Evolutionary conservation across 2,329 filamentous ascomycete genomes (phyloP).

Genomic region (Coniochaeta sp.): DNA sequence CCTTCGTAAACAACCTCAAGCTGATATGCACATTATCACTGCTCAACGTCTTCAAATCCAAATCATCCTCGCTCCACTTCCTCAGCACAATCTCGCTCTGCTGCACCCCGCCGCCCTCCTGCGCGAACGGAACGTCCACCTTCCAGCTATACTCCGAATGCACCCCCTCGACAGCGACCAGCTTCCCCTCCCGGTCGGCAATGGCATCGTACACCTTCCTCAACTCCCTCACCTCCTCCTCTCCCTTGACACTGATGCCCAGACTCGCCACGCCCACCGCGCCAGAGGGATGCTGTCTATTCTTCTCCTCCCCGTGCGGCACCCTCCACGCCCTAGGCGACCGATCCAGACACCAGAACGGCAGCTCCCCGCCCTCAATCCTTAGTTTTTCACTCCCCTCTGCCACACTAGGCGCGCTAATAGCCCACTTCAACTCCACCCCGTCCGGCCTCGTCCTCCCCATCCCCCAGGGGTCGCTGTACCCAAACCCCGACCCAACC

Average conservation of each 20-base stretch:
- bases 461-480: slow-evolving; percentile 41
- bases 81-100: neutral
- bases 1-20: neutral
- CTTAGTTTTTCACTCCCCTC: neutral
- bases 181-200: neutral
- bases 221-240: slow-evolving; percentile 14
- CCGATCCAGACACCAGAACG: slow-evolving; percentile 61
- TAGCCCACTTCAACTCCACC: slow-evolving; percentile 50
- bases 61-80: neutral
- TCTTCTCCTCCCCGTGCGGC: slow-evolving; percentile 30
- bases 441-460: slow-evolving; percentile 50
- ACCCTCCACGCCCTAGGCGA: slow-evolving; percentile 51
- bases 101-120: too few species aligned
- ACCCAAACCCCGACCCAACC: slow-evolving; percentile 28
- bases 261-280: slow-evolving; percentile 43
- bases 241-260: slow-evolving; percentile 24
- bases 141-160: neutral
- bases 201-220: slow-evolving; percentile 22
- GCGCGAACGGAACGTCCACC: neutral
- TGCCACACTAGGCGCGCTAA: slow-evolving; percentile 35
- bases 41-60: neutral
- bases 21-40: neutral
- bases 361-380: slow-evolving; percentile 40
- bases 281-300: slow-evolving; percentile 41
- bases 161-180: neutral